A percentile compares a stretch with the other conserved stretches of the same genome.
Conservation (phyloP, 345 rosid genomes). For the Lepidium sativum region DNA sequence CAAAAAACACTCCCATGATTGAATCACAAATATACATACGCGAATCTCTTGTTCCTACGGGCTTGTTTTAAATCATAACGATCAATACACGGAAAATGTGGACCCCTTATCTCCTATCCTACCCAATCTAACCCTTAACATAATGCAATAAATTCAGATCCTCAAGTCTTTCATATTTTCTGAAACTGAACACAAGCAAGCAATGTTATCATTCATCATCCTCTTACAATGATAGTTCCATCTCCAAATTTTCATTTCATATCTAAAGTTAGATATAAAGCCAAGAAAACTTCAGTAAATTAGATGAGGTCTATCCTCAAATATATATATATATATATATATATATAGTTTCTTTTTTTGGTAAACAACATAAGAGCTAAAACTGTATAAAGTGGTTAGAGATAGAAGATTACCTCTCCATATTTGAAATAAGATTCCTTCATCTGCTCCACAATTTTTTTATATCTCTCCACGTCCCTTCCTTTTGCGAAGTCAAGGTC, state of each 20-base stretch:
- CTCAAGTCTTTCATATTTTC: background rate
- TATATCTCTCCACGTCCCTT: constrained; percentile 60
- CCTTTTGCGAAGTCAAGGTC: constrained; percentile 69
- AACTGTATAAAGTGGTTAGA: background rate
- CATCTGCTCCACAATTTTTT: constrained; percentile 46
- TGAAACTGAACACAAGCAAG: background rate
- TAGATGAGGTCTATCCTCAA: background rate
- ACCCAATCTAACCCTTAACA: background rate
- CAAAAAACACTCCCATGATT: background rate
- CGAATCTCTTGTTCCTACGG: background rate
- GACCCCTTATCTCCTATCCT: background rate
- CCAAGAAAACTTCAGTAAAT: background rate
- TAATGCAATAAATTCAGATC: background rate
- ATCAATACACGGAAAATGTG: background rate
- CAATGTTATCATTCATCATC: background rate
- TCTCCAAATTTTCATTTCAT: background rate
- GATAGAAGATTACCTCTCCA: constrained; percentile 46
- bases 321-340: background rate
- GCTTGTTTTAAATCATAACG: background rate
- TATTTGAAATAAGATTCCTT: constrained; percentile 54
- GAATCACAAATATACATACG: background rate
- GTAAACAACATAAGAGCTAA: background rate
- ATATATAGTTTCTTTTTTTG: background rate
- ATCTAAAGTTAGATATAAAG: background rate
- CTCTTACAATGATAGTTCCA: background rate